Percentiles rank a stretch among this genome's conserved stretches.
These are phyloP conservation scores for Paramecium primaurelia DNA, from an alignment of 73 alveolate genomes.

Conservation along the genomic window DNA sequence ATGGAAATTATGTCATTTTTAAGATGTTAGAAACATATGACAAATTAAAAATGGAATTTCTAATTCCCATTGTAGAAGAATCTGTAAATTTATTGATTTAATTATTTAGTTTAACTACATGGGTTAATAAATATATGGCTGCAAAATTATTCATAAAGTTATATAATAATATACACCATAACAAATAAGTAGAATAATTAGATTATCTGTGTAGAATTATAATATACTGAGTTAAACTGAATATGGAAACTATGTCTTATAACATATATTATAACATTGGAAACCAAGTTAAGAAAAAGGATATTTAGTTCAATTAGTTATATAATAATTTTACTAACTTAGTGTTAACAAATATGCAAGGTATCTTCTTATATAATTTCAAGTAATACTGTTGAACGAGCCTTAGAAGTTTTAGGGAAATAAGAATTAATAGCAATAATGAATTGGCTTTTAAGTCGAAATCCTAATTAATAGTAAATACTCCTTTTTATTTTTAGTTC, in stretches of 20 bases:
- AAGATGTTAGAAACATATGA: constrained; percentile 22
- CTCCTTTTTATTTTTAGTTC: neutral
- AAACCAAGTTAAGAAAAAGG: neutral
- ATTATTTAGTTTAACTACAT: neutral
- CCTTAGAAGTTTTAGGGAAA: neutral
- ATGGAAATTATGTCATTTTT: constrained; percentile 39
- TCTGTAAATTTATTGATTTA: neutral
- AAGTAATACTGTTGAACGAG: constrained; percentile 38
- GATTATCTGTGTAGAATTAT: constrained; percentile 14
- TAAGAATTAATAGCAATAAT: neutral
- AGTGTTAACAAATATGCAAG: constrained; percentile 33
- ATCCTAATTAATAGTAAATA: neutral
- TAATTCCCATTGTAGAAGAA: neutral
- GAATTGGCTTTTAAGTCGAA: constrained; percentile 6
- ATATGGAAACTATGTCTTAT: constrained; percentile 29
- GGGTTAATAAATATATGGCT: constrained; percentile 38
- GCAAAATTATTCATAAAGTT: constrained; percentile 8
- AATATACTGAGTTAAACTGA: constrained; percentile 14
- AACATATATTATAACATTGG: constrained; percentile 37
- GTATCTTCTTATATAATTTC: neutral
- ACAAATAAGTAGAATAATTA: neutral
- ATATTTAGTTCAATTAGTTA: constrained; percentile 2
- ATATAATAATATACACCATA: neutral
- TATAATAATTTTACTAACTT: neutral
- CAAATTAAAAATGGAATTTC: constrained; percentile 4